Percentiles rank a stretch among this genome's conserved stretches.
phyloP scores from a whole-genome alignment of 305 asterid species.

The Fraxinus velutina region DNA sequence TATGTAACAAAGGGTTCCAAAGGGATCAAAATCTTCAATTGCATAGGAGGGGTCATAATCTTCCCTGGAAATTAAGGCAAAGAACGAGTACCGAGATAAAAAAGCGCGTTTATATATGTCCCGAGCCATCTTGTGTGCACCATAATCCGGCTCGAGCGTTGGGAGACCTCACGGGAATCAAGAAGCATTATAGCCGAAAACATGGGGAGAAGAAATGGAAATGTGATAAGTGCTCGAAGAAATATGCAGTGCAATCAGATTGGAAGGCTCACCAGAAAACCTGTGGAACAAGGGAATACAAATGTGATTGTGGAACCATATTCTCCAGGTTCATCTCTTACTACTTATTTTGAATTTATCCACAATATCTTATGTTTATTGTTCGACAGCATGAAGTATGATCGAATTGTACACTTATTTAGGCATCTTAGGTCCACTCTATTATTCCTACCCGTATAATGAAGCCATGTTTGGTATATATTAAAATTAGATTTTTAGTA shows the following conservation, averaged over 20 bases:
- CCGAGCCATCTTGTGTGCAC: constrained; percentile 77
- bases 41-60: constrained; percentile 84
- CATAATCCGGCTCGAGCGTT: constrained; percentile 69
- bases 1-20: constrained; percentile 80
- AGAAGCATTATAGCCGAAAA: constrained; percentile 81
- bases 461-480: not conserved
- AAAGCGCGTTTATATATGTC: constrained; percentile 83
- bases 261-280: constrained; percentile 96
- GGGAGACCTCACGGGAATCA: constrained; percentile 90
- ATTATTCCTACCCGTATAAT: not conserved
- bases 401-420: not conserved
- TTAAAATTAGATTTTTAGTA: not conserved
- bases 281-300: constrained; percentile 79
- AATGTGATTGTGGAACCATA: constrained; percentile 87
- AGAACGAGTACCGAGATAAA: constrained; percentile 53
- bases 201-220: constrained; percentile 96
- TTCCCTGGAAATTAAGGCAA: constrained; percentile 84
- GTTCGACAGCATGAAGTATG: not conserved
- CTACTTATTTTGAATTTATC: not conserved
- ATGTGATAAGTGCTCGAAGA: constrained; percentile 75
- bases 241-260: constrained; percentile 85
- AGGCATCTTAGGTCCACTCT: not conserved
- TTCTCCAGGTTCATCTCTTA: constrained; percentile 61
- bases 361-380: not conserved
- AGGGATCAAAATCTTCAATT: constrained; percentile 84